Percentiles rank a stretch among this genome's conserved stretches.
These are phyloP conservation scores for Malania oleifera DNA, from an alignment of 164 flowering plant species.

Conservation along the genomic window DNA sequence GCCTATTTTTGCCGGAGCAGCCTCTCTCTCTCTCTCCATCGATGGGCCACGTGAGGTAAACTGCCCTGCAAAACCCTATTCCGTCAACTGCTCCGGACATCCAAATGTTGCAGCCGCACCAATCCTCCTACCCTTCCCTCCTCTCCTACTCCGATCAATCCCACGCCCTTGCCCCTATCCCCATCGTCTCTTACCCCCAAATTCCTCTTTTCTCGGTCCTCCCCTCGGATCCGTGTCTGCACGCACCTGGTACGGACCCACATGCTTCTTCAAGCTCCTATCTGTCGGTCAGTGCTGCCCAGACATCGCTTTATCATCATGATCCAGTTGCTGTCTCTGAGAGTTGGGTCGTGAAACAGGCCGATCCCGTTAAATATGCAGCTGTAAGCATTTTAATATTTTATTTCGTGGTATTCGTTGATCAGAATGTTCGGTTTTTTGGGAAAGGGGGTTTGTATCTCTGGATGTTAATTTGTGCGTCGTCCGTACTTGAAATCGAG, in stretches of 20 bases:
- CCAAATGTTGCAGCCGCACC: constrained; percentile 3
- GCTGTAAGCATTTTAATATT: constrained; percentile 6
- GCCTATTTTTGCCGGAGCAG: no score
- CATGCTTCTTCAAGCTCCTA: neutral
- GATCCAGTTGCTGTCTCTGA: constrained; percentile 12
- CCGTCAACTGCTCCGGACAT: neutral
- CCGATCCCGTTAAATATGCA: constrained; percentile 6
- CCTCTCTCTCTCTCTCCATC: no score
- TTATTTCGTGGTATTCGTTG: neutral
- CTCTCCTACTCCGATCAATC: constrained; percentile 4
- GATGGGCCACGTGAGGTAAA: no score
- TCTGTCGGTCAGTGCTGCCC: neutral
- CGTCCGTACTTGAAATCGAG: neutral
- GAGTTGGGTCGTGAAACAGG: constrained; percentile 8
- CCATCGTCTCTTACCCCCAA: constrained; percentile 9
- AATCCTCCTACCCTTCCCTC: neutral
- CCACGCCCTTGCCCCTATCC: neutral
- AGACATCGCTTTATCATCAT: neutral
- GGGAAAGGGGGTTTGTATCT: neutral
- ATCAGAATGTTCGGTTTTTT: neutral
- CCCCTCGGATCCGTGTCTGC: neutral
- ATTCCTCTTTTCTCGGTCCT: neutral
- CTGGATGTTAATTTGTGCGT: no score
- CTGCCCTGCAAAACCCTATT: no score
- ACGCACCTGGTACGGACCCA: constrained; percentile 12